Base-by-base conservation (phyloP, 768 basidiomycete species). In the Plicaturopsis crispa region DNA sequence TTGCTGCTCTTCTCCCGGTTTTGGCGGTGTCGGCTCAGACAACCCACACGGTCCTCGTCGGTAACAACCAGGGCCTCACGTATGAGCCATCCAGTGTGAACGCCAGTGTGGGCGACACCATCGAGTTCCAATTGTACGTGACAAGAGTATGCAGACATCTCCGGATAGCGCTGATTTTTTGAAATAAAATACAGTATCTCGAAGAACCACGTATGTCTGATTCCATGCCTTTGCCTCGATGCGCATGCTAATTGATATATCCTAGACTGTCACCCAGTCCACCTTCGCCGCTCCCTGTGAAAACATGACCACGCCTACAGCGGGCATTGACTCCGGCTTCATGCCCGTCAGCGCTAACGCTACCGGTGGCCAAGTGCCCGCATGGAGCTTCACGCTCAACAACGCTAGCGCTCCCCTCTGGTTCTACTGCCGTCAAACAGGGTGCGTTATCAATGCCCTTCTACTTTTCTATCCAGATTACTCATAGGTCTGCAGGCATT, bases 361-460 rank as follows among this genome's bases (percentile, higher is more conserved):
- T 19, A 53, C 67, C 7, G 49, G 57, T 4, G 5, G 36, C 14
- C n/a, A n/a, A n/a, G 54, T 71, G 36, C 67, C 68, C 13, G 48
- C 62, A 23, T 75, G 64, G 63, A 68, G 54, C 35, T 59, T 76
- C 59, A 69, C 64, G 31, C 49, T 78, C 38, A 54, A 60, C 36
- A 60, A 73, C 49, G 55, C 60, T 13, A 55, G 63, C n/a, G 46
- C 60, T 3, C 73, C 78, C 8, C 54, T 77, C 18, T 81, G 77
- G 77, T 78, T 80, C 66, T 76, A 65, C 67, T 80, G 76, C 45
- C 64, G 61, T 13, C 75, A 79, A 55, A 63, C 60, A 1, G 47
- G 8, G 57, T 62, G 48, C 41, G 51, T 45, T 30, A 14, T 56
- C 60, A 43, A 45, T 44, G 24, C 37, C 37, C 31, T 35, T 11